These are phyloP conservation scores for Neurospora sp. DNA, from an alignment of 495 filamentous ascomycete species.

Conservation along the genomic window DNA sequence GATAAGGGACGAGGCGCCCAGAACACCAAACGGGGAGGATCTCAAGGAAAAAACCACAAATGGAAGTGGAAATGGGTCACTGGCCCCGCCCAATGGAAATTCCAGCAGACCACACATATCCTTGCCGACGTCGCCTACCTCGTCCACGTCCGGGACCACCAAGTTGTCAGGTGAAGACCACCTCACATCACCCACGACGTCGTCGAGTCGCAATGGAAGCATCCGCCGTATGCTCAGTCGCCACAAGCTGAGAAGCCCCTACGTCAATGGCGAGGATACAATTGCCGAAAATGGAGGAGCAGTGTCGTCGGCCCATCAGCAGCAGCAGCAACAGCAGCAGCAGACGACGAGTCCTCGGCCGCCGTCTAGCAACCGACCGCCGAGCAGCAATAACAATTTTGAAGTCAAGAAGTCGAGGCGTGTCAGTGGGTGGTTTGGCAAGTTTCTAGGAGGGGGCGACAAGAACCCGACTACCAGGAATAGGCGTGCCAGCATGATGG, in stretches of 20 bases:
- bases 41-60: conserved; percentile 1
- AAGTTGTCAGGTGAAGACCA: conserved; percentile 34
- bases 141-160: conserved; percentile 21
- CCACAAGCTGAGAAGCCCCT: conserved; percentile 33
- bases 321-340: conserved; percentile 19
- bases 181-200: conserved; percentile 31
- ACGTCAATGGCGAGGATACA: conserved; percentile 27
- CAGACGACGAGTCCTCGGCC: not conserved
- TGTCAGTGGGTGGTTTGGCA: conserved; percentile 40
- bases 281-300: conserved; percentile 1
- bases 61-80: not conserved
- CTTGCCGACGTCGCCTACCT: conserved; percentile 19
- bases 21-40: conserved; percentile 17
- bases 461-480: conserved; percentile 1
- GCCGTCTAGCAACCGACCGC: not conserved
- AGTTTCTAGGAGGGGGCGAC: conserved; percentile 28
- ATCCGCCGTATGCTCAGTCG: conserved; percentile 39
- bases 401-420: conserved; percentile 28
- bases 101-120: conserved; percentile 15
- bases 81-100: conserved; percentile 25
- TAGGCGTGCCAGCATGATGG: conserved; percentile 21
- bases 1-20: conserved; percentile 31
- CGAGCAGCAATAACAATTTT: not conserved
- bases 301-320: conserved; percentile 28
- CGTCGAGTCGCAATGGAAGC: conserved; percentile 33